phyloP scores from a whole-genome alignment of 2,329 filamentous ascomycete genomes.

The Didymella sp. region DNA sequence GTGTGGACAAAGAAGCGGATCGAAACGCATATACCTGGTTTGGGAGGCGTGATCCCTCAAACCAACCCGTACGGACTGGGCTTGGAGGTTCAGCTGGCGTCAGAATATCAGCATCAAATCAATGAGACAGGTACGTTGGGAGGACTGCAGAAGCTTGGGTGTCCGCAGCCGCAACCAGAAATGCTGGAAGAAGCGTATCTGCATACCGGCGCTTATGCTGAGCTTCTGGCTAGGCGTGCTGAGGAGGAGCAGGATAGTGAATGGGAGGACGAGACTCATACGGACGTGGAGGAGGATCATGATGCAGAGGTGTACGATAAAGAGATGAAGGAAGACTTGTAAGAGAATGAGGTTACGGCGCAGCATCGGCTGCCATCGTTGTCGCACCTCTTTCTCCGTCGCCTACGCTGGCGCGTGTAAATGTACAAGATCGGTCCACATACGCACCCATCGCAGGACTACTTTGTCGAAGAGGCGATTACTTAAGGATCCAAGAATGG shows the following conservation, averaged over 20 bases:
- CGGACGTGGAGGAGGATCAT: not conserved
- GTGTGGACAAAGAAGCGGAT: not conserved
- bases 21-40: not conserved
- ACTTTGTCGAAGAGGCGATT: not conserved
- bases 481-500: not conserved
- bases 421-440: not conserved
- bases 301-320: not conserved
- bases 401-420: not conserved
- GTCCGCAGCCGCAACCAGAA: not conserved
- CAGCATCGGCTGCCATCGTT: not conserved
- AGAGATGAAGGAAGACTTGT: not conserved
- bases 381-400: not conserved
- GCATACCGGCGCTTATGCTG: not conserved
- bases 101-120: not conserved
- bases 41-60: not conserved
- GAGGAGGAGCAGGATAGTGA: not conserved
- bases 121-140: not conserved
- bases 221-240: not conserved
- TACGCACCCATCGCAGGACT: not conserved
- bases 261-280: not conserved
- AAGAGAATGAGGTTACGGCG: not conserved
- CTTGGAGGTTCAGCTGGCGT: not conserved
- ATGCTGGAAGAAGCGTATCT: conserved; percentile 9
- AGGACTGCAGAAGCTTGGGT: not conserved
- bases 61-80: conserved; percentile 2